These are phyloP conservation scores for Sphaerulina vaccinii DNA, from an alignment of 2,329 filamentous ascomycete genomes.

Conservation along the genomic window DNA sequence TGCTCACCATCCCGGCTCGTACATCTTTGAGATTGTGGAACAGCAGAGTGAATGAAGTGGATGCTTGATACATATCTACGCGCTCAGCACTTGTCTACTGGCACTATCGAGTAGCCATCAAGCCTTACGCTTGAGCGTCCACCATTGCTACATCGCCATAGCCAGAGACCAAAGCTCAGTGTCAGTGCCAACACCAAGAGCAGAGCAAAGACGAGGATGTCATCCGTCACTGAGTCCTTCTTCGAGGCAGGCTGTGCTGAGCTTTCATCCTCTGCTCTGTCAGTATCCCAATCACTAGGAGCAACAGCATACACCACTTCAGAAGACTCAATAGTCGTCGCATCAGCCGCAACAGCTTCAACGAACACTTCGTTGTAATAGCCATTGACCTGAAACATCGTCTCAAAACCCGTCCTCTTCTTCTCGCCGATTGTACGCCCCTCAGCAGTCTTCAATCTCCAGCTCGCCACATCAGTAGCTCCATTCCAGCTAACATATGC, in stretches of 20 bases:
- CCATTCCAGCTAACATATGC: conserved; percentile 40
- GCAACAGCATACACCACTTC: background rate
- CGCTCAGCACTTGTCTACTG: background rate
- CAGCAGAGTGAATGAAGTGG: no score
- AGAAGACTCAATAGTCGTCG: background rate
- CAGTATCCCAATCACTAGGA: background rate
- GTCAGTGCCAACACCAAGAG: background rate
- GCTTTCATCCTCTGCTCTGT: background rate
- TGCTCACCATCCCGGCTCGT: no score
- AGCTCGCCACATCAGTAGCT: conserved; percentile 40
- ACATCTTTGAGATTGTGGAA: no score
- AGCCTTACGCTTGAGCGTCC: background rate
- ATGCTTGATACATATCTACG: no score
- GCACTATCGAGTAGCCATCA: background rate
- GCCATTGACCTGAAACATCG: conserved; percentile 20
- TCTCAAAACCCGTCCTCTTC: conserved; percentile 17
- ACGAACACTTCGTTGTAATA: conserved; percentile 21
- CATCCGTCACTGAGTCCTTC: background rate
- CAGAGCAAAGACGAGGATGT: background rate
- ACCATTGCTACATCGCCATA: background rate
- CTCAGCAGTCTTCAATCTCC: conserved; percentile 31
- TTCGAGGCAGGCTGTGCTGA: no score
- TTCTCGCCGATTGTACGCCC: background rate
- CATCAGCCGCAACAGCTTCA: conserved; percentile 22
- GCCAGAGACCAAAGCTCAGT: background rate